phyloP scores from a whole-genome alignment of 1,284 basidiomycete species.

The Peniophora sp. region DNA sequence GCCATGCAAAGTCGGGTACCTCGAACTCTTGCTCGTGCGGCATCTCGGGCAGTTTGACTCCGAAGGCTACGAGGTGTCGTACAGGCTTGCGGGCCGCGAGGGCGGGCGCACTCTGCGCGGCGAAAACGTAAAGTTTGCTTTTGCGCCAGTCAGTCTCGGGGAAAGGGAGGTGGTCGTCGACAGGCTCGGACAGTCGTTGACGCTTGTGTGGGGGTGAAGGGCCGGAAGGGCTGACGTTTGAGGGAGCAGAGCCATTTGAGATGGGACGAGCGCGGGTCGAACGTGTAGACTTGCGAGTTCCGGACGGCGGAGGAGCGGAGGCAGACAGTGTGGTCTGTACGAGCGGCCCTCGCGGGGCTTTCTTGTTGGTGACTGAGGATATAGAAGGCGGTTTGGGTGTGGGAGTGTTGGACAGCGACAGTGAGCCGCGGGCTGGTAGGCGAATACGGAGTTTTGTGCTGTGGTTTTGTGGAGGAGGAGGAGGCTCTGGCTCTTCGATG shows the following conservation, averaged over 20 bases:
- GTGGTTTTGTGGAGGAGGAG: constrained; percentile 2
- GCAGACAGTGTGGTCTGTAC: neutral
- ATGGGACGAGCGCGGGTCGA: neutral
- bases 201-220: neutral
- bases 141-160: constrained; percentile 14
- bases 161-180: constrained; percentile 3
- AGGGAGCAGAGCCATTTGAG: neutral
- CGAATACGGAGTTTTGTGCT: neutral
- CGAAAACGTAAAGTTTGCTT: constrained; percentile 40
- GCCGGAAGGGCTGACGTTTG: neutral
- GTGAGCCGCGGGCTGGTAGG: neutral
- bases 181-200: neutral
- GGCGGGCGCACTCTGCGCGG: constrained; percentile 36
- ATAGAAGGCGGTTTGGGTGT: neutral
- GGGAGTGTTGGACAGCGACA: neutral
- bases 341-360: neutral
- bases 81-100: constrained; percentile 41
- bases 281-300: neutral
- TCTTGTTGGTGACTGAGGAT: no score
- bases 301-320: neutral
- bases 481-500: constrained; percentile 3
- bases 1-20: constrained; percentile 35
- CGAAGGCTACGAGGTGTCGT: constrained; percentile 49
- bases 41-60: constrained; percentile 39
- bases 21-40: constrained; percentile 40